Conservation (phyloP, 345 rosid genomes). For the Eucalyptus tenuipes region DNA sequence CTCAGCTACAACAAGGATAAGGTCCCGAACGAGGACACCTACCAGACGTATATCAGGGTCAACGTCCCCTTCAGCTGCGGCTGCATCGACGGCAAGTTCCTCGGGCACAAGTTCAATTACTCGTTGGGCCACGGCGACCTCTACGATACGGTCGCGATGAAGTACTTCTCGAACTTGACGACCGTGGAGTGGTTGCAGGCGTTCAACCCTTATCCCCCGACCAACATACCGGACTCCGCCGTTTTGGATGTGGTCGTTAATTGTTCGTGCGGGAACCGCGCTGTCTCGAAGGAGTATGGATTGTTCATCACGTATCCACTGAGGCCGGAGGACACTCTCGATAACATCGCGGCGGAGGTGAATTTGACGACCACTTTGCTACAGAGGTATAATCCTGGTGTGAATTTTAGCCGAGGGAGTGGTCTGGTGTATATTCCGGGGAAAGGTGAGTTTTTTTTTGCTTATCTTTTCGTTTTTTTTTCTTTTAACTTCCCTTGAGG, state of each 20-base stretch:
- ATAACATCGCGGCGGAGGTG: slow-evolving; percentile 14
- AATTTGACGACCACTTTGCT: slow-evolving; percentile 20
- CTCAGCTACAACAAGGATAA: slow-evolving; percentile 22
- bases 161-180: slow-evolving; percentile 34
- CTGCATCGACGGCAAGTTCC: slow-evolving; percentile 43
- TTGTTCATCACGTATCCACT: slow-evolving; percentile 69
- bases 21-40: slow-evolving; percentile 19
- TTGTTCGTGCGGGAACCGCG: slow-evolving; percentile 57
- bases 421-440: slow-evolving; percentile 67
- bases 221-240: slow-evolving; percentile 22
- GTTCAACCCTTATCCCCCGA: slow-evolving; percentile 15
- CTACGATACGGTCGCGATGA: slow-evolving; percentile 12
- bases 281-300: slow-evolving; percentile 38
- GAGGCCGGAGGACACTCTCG: slow-evolving; percentile 37
- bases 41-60: slow-evolving; percentile 13
- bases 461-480: too few relatives aligned
- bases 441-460: slow-evolving; percentile 31
- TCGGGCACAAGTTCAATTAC: slow-evolving; percentile 41
- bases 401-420: slow-evolving; percentile 43
- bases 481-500: background rate
- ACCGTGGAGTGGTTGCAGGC: slow-evolving; percentile 11
- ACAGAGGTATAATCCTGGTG: slow-evolving; percentile 43
- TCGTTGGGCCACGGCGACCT: slow-evolving; percentile 1
- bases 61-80: slow-evolving; percentile 60
- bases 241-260: slow-evolving; percentile 47